phyloP scores from a whole-genome alignment of 805 yeast species.

The Myxozyma udenii region DNA sequence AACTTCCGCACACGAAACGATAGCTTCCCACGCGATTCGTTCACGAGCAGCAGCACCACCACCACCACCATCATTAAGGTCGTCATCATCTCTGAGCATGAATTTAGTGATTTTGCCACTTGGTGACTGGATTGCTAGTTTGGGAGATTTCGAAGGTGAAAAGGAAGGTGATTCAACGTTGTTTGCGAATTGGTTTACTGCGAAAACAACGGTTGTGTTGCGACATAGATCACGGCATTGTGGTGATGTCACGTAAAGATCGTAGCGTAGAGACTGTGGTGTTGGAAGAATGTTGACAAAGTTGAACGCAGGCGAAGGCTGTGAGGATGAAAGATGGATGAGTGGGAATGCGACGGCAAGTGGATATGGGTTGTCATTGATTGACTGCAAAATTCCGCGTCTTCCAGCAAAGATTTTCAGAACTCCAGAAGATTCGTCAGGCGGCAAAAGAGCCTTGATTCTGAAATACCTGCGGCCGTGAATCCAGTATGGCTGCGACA shows the following conservation, averaged over 20 bases:
- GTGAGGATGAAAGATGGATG: slow-evolving; percentile 9
- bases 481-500: slow-evolving; percentile 78
- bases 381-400: slow-evolving; percentile 43
- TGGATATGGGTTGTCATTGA: slow-evolving; percentile 22
- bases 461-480: slow-evolving; percentile 63
- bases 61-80: slow-evolving; percentile 33
- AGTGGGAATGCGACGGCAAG: slow-evolving; percentile 41
- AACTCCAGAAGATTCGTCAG: slow-evolving; percentile 63
- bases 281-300: slow-evolving; percentile 74
- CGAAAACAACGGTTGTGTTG: slow-evolving; percentile 63
- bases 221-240: slow-evolving; percentile 62
- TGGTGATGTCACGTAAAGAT: slow-evolving; percentile 80
- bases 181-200: slow-evolving; percentile 57
- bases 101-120: slow-evolving; percentile 71
- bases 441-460: slow-evolving; percentile 78
- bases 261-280: slow-evolving; percentile 63
- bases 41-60: slow-evolving; percentile 5
- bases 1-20: slow-evolving; percentile 59
- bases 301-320: slow-evolving; percentile 42
- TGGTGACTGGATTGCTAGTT: slow-evolving; percentile 77
- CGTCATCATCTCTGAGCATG: slow-evolving; percentile 39
- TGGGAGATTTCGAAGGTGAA: slow-evolving; percentile 36
- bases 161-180: slow-evolving; percentile 15
- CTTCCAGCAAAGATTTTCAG: slow-evolving; percentile 71
- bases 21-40: slow-evolving; percentile 50